Evolutionary conservation across 2,329 filamentous ascomycete genomes (phyloP).

Genomic region (Monascus ruber): DNA sequence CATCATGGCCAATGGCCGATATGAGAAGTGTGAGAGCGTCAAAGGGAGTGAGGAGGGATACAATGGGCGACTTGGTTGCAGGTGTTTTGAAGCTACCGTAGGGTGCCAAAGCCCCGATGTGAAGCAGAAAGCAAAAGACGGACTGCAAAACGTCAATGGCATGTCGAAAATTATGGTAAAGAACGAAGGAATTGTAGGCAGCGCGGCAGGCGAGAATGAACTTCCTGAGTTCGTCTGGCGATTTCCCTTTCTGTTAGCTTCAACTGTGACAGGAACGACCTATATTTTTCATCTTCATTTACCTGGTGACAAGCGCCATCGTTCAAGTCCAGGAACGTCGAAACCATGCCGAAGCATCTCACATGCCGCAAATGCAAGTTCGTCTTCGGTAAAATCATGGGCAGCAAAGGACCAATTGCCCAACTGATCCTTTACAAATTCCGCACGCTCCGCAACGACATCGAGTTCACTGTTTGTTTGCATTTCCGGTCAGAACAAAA

Average conservation of each 20-base stretch:
- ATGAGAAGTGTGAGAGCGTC: slow-evolving; percentile 83
- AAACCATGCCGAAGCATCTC: slow-evolving; percentile 86
- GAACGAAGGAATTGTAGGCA: slow-evolving; percentile 93
- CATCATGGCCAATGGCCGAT: slow-evolving; percentile 95
- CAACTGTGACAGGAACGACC: background rate
- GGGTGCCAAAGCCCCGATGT: slow-evolving; percentile 61
- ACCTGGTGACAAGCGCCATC: slow-evolving; percentile 71
- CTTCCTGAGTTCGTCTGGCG: slow-evolving; percentile 62
- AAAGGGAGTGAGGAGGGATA: slow-evolving; percentile 66
- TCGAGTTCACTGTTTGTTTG: slow-evolving; percentile 45
- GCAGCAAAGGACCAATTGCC: slow-evolving; percentile 81
- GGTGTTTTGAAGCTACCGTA: slow-evolving; percentile 41
- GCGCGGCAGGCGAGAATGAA: slow-evolving; percentile 81
- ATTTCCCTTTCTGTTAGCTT: slow-evolving; percentile 5
- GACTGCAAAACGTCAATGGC: slow-evolving; percentile 94
- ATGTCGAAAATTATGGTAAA: slow-evolving; percentile 97
- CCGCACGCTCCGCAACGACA: slow-evolving; percentile 54
- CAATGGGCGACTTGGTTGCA: slow-evolving; percentile 50
- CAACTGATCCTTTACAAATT: slow-evolving; percentile 56
- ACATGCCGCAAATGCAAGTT: slow-evolving; percentile 73
- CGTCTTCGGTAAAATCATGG: slow-evolving; percentile 80
- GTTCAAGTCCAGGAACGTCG: slow-evolving; percentile 64
- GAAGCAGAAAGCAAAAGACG: slow-evolving; percentile 77
- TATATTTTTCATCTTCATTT: slow-evolving; percentile 13
- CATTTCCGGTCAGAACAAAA: too few relatives aligned